A percentile compares a stretch with the other conserved stretches of the same genome.
Evolutionary conservation across 2,329 filamentous ascomycete genomes (phyloP).

Genomic region (Beauveria bassiana): DNA sequence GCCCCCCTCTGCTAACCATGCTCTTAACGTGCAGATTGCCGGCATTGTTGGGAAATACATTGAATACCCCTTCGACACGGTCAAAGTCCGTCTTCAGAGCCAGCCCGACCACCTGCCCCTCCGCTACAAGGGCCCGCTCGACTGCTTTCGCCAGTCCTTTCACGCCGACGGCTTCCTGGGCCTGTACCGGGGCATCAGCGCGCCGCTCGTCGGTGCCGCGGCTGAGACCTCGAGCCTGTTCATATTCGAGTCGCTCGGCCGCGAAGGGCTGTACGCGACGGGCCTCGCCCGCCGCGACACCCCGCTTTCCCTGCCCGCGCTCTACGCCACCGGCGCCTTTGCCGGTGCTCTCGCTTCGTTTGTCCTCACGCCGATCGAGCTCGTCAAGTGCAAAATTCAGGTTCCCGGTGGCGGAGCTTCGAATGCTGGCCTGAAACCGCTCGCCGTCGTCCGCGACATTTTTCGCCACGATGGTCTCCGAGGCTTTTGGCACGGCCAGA

Average conservation of each 20-base stretch:
- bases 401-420: conserved; percentile 48
- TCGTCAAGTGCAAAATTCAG: conserved; percentile 98
- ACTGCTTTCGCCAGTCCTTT: conserved; percentile 87
- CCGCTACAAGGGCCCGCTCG: conserved; percentile 76
- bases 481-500: conserved; percentile 93
- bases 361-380: conserved; percentile 87
- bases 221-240: conserved; percentile 90
- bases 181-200: conserved; percentile 87
- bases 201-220: conserved; percentile 82
- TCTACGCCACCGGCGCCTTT: conserved; percentile 75
- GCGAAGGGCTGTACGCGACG: conserved; percentile 52
- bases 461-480: conserved; percentile 73
- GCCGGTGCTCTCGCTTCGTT: conserved; percentile 85
- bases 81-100: conserved; percentile 96
- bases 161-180: conserved; percentile 69
- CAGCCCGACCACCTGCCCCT: conserved; percentile 78
- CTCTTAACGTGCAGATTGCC: conserved; percentile 48
- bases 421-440: conserved; percentile 49
- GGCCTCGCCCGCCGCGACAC: conserved; percentile 43
- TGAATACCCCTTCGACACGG: conserved; percentile 96
- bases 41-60: conserved; percentile 92
- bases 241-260: conserved; percentile 76
- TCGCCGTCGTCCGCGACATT: conserved; percentile 67
- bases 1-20: neutral
- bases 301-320: conserved; percentile 63